Conservation (phyloP, 2,329 filamentous ascomycete species). For the Fonsecaea multimorphosa region DNA sequence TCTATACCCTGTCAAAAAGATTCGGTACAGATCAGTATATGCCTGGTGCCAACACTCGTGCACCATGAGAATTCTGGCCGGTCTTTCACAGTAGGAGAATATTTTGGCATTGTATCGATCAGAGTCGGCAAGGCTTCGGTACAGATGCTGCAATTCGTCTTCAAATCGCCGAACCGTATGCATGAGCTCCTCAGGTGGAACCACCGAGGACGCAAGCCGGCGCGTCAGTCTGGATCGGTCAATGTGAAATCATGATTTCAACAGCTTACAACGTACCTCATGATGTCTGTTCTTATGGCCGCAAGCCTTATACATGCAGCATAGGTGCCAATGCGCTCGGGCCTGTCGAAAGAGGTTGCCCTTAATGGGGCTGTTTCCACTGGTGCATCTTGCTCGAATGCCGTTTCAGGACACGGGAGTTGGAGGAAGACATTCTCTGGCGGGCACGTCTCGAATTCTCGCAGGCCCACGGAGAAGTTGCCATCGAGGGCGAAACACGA, state of each 20-base stretch:
- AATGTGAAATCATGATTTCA: neutral
- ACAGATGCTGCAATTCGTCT: slow-evolving; percentile 27
- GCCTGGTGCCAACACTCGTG: slow-evolving; percentile 34
- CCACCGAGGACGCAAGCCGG: slow-evolving; percentile 17
- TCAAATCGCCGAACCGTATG: slow-evolving; percentile 24
- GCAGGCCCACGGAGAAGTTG: slow-evolving; percentile 55
- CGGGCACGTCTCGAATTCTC: slow-evolving; percentile 56
- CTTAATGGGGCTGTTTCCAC: slow-evolving; percentile 31
- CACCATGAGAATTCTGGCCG: slow-evolving; percentile 30
- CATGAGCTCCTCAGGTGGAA: slow-evolving; percentile 22
- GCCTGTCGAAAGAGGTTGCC: slow-evolving; percentile 21
- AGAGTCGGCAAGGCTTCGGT: slow-evolving; percentile 27
- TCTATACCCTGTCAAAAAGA: slow-evolving; percentile 30
- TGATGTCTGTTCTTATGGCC: slow-evolving; percentile 28
- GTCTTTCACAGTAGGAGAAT: slow-evolving; percentile 25
- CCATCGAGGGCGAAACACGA: slow-evolving; percentile 58
- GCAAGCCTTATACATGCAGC: slow-evolving; percentile 27
- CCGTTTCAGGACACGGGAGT: slow-evolving; percentile 59
- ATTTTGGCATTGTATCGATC: slow-evolving; percentile 24
- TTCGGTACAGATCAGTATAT: slow-evolving; percentile 34
- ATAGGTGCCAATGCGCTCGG: slow-evolving; percentile 22
- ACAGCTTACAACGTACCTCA: slow-evolving; percentile 17
- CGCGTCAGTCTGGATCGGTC: slow-evolving; percentile 24
- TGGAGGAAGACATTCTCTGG: slow-evolving; percentile 54
- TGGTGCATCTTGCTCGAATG: slow-evolving; percentile 52